phyloP scores from a whole-genome alignment of 2,329 filamentous ascomycete genomes.

The Basipetospora chlamydospora region DNA sequence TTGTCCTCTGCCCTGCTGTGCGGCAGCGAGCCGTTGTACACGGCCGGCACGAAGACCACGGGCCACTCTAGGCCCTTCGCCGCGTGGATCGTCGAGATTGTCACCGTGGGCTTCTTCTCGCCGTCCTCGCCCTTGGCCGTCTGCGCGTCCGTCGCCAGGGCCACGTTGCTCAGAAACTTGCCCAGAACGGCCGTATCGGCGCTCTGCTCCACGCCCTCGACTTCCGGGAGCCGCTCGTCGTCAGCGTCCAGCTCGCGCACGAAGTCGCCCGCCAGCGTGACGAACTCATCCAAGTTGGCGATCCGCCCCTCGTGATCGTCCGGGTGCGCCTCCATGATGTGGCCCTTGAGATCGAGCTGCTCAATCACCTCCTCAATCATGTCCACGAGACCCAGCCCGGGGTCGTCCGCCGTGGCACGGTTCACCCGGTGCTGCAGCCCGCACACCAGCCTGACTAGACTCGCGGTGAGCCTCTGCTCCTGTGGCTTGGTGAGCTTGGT shows the following conservation, averaged over 20 bases:
- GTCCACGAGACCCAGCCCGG: constrained; percentile 25
- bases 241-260: constrained; percentile 26
- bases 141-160: constrained; percentile 68
- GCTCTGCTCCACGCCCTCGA: constrained; percentile 58
- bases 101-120: constrained; percentile 50
- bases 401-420: constrained; percentile 12
- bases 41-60: constrained; percentile 79
- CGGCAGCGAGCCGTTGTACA: constrained; percentile 81
- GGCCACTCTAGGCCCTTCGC: constrained; percentile 97
- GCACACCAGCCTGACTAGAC: constrained; percentile 29
- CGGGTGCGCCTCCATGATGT: constrained; percentile 54
- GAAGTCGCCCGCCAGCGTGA: constrained; percentile 65
- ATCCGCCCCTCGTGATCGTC: constrained; percentile 68
- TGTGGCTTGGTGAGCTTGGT: constrained; percentile 34
- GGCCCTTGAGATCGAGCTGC: constrained; percentile 59
- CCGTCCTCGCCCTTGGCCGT: constrained; percentile 46
- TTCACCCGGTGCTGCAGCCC: constrained; percentile 17
- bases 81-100: constrained; percentile 90
- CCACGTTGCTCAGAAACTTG: constrained; percentile 77
- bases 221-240: constrained; percentile 45
- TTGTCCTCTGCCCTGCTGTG: constrained; percentile 70
- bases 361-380: constrained; percentile 40
- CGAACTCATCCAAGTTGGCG: constrained; percentile 82
- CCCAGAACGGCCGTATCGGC: constrained; percentile 52
- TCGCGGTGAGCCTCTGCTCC: constrained; percentile 37